These are phyloP conservation scores for Polyplosphaeria fusca DNA, from an alignment of 495 filamentous ascomycete species.

Conservation along the genomic window DNA sequence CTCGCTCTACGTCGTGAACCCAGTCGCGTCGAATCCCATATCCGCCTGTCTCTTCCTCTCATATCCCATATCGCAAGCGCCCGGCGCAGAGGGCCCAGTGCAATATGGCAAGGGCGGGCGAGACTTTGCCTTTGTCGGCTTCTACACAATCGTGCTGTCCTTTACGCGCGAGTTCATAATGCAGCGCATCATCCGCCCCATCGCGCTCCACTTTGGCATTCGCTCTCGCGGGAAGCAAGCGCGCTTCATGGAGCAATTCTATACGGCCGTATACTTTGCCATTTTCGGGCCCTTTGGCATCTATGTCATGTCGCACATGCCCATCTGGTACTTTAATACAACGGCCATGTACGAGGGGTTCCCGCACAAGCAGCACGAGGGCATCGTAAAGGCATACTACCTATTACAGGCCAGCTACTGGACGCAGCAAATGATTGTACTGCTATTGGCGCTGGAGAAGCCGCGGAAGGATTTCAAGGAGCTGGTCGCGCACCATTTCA, in stretches of 20 bases:
- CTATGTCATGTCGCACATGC: conserved; percentile 85
- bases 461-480: conserved; percentile 95
- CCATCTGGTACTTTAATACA: conserved; percentile 98
- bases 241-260: conserved; percentile 96
- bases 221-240: conserved; percentile 73
- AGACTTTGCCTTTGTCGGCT: conserved; percentile 83
- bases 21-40: conserved; percentile 75
- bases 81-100: conserved; percentile 45
- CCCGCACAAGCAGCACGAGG: conserved; percentile 83
- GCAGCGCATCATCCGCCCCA: conserved; percentile 82
- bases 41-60: conserved; percentile 90
- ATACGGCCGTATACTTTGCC: conserved; percentile 93
- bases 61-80: conserved; percentile 64
- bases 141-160: conserved; percentile 83
- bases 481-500: conserved; percentile 89
- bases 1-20: conserved; percentile 70
- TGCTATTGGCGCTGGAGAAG: conserved; percentile 87
- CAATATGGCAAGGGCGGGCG: conserved; percentile 88
- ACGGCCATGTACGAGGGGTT: conserved; percentile 86
- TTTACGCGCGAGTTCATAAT: conserved; percentile 97
- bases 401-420: conserved; percentile 94
- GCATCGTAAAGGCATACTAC: conserved; percentile 94
- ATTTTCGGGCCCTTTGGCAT: conserved; percentile 82
- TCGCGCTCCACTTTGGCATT: conserved; percentile 70
- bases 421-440: conserved; percentile 90